Base-by-base conservation (phyloP, 1,284 basidiomycete species). In the Schizopora paradoxa region DNA sequence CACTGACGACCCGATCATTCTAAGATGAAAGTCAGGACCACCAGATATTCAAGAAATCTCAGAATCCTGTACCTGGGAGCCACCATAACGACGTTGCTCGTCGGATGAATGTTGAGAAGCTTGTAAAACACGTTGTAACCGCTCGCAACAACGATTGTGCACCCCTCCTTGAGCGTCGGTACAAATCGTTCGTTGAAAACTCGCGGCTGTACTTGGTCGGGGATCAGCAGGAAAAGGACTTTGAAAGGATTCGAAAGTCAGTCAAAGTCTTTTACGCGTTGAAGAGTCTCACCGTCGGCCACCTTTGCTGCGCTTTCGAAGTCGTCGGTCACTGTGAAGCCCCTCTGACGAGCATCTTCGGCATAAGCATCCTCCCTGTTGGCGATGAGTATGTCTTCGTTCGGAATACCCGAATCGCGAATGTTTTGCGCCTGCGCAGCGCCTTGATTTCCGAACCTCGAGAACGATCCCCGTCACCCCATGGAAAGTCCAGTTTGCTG, bases 111-210 rank as follows among this genome's bases (percentile, higher is more conserved):
- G 37, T 75, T 60, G 29, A 81, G 63, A 14, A 80, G 65, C 54
- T 76, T 76, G 66, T 67, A 81, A 60, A 76, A 79, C 14, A 80
- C 77, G 48, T 82, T 82, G 56, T 82, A 81, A 22, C 79, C 79
- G 47, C 77, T 79, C 34, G 79, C 79, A 41, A 82, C 69, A 7
- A 81, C 75, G 48, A 82, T 72, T 5, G 70, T 65, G 10, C 66
- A 71, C 28, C 61, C 59, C 26, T 65, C 59, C 61, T 79, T 80
- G 59, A 81, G 57, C 19, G 66, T 63, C 1, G 77, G 73, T 0
- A 68, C 70, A 43, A 81, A 61, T 38, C 72, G 61, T 43, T 70
- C 64, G 54, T 82, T 82, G 63, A 80, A 82, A 19, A 81, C 61
- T 34, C 72, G 66, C 28, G 78, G 76, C 56, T 81, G 79, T 8